Conservation (phyloP, 768 basidiomycete genomes). For the Leccinum disarticulatum region DNA sequence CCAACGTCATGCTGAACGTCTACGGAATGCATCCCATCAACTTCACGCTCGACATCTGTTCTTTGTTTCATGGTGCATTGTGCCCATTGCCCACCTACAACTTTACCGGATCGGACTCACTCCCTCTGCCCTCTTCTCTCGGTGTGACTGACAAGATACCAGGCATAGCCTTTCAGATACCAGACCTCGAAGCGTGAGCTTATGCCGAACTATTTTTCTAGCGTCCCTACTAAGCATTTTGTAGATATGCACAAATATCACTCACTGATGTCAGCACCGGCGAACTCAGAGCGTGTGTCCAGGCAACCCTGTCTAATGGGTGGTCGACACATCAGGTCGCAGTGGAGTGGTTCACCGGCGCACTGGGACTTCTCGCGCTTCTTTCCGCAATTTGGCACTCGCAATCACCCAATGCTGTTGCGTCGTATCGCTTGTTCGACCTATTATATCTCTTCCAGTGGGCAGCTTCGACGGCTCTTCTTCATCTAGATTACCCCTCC, state of each 20-base stretch:
- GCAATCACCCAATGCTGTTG: slow-evolving; percentile 50
- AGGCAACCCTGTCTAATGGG: slow-evolving; percentile 90
- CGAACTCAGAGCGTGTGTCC: slow-evolving; percentile 81
- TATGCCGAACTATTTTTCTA: background rate
- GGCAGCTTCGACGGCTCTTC: slow-evolving; percentile 74
- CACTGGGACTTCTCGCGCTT: slow-evolving; percentile 60
- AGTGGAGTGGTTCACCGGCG: slow-evolving; percentile 79
- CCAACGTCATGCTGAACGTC: slow-evolving; percentile 80
- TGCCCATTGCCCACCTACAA: slow-evolving; percentile 85
- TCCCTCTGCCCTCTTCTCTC: slow-evolving; percentile 61
- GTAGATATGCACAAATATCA: slow-evolving; percentile 68
- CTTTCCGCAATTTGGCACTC: slow-evolving; percentile 57
- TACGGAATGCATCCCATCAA: slow-evolving; percentile 86
- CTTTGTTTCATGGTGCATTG: slow-evolving; percentile 70
- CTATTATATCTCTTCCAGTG: slow-evolving; percentile 81
- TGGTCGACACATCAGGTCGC: slow-evolving; percentile 73
- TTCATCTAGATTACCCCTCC: slow-evolving; percentile 85
- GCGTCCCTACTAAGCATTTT: slow-evolving; percentile 4
- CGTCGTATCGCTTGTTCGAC: slow-evolving; percentile 79
- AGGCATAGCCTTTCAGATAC: slow-evolving; percentile 78
- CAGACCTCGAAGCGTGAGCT: slow-evolving; percentile 77
- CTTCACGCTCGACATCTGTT: slow-evolving; percentile 84
- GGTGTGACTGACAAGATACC: slow-evolving; percentile 63
- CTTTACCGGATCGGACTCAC: slow-evolving; percentile 78
- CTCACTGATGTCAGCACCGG: slow-evolving; percentile 70